Percentiles rank a stretch among this genome's conserved stretches.
These are phyloP conservation scores for Leccinum pellstonianum DNA, from an alignment of 768 basidiomycete genomes.

Conservation along the genomic window DNA sequence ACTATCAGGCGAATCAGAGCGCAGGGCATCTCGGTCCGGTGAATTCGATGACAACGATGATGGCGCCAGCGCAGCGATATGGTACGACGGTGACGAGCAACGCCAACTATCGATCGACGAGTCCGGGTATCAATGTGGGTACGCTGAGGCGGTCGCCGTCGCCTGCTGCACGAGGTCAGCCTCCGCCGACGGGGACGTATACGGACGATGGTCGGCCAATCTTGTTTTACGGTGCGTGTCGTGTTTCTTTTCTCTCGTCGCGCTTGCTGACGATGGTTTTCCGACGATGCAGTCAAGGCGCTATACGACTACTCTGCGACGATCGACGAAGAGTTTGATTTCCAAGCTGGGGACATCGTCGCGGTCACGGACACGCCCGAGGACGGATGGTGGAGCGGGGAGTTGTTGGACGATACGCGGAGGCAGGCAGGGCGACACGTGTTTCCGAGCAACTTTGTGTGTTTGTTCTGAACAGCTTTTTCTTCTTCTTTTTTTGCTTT, in stretches of 20 bases:
- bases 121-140: conserved; percentile 29
- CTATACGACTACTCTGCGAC: conserved; percentile 84
- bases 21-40: conserved; percentile 16
- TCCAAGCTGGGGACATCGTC: conserved; percentile 93
- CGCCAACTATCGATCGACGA: conserved; percentile 41
- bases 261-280: not conserved
- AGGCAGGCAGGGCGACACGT: conserved; percentile 70
- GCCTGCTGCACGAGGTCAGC: conserved; percentile 38
- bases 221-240: conserved; percentile 80
- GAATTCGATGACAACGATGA: not conserved
- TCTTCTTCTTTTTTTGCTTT: not conserved
- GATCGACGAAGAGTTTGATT: conserved; percentile 93
- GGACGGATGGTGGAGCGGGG: conserved; percentile 98
- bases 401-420: conserved; percentile 73
- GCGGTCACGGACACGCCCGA: conserved; percentile 93
- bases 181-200: conserved; percentile 68
- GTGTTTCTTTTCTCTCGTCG: not conserved
- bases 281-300: conserved; percentile 64
- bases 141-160: conserved; percentile 46
- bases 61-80: conserved; percentile 28
- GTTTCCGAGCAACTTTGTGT: conserved; percentile 89
- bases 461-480: conserved; percentile 53
- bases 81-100: conserved; percentile 4
- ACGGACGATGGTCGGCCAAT: conserved; percentile 83
- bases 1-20: conserved; percentile 16